Evolutionary conservation across 2,329 filamentous ascomycete genomes (phyloP), one percentile per base, ranked within the genome.

Genomic region (Drechmeria coniospora): DNA sequence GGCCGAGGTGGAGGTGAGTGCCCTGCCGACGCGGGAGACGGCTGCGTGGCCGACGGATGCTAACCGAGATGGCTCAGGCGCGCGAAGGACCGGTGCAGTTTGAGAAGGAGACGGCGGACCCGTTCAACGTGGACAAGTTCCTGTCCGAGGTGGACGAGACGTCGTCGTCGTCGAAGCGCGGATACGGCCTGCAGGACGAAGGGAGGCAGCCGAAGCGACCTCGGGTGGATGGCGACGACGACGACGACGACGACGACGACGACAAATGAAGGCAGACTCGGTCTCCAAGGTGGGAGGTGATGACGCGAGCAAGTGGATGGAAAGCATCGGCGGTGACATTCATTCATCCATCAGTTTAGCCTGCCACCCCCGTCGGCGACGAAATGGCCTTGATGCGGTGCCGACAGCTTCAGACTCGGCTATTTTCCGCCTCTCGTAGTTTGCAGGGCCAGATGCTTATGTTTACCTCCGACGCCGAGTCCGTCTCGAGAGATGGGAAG

Each of bases 51-150:
- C 4, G 22, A 18, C 5, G 9, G 21, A 19, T 41, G 37, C 54
- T 59, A 53, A 56, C 37, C 26, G 25, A 28, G 13, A 18, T 17
- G 15, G 27, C 25, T 28, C 41, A 79, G 72, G 73, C 71, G 35
- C 72, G 86, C 31, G 81, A 92, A 43, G 90, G 90, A 5, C 90
- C 90, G 1, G 90, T 98, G 16, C 81, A 93, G 51, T 98, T 98
- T 44, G 87, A 95, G 54, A 92, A 87, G 54, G 87, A 94, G 29
- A 68, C 57, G 1, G 57, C 56, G 17, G 87, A 95, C 54, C 84
- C 84, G 1, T 95, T 95, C 52, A 86, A 92, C 27, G 90, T 95
- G 40, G 84, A 92, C 48, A 80, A 81, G 44, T 92, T 98, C 61
- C 73, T 98, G 49, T 78, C 73, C 20, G 84, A 94, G 51, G 84